phyloP scores from a whole-genome alignment of 352 stramenopile species.

The Globisporangium middletonii region DNA sequence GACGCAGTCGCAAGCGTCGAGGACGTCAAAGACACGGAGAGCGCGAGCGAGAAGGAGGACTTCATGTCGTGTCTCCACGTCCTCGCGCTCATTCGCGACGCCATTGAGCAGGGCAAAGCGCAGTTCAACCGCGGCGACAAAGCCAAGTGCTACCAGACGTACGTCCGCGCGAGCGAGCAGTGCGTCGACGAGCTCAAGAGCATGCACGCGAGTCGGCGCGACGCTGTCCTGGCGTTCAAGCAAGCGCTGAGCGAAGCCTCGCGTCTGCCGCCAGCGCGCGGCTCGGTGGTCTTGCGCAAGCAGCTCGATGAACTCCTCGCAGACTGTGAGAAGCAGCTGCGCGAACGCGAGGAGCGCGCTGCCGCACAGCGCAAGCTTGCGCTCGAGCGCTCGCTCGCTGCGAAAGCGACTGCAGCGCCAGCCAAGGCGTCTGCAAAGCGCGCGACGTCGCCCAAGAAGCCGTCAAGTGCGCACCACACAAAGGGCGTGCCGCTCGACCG shows the following conservation, averaged over 20 bases:
- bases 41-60: constrained; percentile 33
- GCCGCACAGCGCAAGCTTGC: constrained; percentile 10
- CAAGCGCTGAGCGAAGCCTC: constrained; percentile 34
- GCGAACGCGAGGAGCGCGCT: constrained; percentile 25
- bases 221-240: constrained; percentile 30
- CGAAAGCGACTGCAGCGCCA: constrained; percentile 1
- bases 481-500: not conserved
- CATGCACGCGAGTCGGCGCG: constrained; percentile 25
- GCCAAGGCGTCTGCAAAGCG: constrained; percentile 3
- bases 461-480: not conserved
- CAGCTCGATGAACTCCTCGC: constrained; percentile 49
- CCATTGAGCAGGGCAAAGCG: constrained; percentile 52
- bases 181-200: constrained; percentile 31
- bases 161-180: constrained; percentile 42
- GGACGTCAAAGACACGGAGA: constrained; percentile 16
- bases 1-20: constrained; percentile 1
- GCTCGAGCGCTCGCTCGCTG: constrained; percentile 7
- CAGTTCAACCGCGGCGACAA: constrained; percentile 79
- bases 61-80: constrained; percentile 29
- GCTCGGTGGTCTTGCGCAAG: constrained; percentile 51
- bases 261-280: constrained; percentile 45
- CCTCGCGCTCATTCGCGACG: constrained; percentile 32
- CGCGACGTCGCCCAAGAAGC: not conserved
- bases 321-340: constrained; percentile 30
- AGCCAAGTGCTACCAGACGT: constrained; percentile 62